These are phyloP conservation scores for Uromyces viciae-fabae DNA, from an alignment of 1,284 basidiomycete species.

Conservation along the genomic window DNA sequence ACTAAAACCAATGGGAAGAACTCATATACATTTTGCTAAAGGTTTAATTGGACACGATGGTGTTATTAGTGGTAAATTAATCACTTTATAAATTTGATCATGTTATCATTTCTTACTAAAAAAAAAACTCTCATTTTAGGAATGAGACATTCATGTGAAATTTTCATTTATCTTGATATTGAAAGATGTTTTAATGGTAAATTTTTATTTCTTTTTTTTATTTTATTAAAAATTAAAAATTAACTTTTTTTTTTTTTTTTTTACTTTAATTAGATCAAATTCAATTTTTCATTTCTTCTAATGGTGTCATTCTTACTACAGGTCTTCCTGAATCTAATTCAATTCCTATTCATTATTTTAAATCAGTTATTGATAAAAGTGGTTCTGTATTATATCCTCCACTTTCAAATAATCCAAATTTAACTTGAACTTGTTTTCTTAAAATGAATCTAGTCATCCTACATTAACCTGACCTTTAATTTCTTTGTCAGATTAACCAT, in stretches of 20 bases:
- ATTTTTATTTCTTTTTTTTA: neutral
- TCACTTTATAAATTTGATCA: no score
- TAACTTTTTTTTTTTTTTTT: neutral
- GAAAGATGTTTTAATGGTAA: slow-evolving; percentile 36
- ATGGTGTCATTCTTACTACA: slow-evolving; percentile 76
- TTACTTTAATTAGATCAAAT: slow-evolving; percentile 61
- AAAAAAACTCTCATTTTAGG: slow-evolving; percentile 14
- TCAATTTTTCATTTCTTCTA: slow-evolving; percentile 69
- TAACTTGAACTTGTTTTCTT: no score
- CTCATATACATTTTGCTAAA: slow-evolving; percentile 83
- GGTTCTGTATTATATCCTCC: slow-evolving; percentile 17
- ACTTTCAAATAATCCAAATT: no score
- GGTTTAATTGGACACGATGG: slow-evolving; percentile 60
- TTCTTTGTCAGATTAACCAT: no score
- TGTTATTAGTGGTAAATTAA: slow-evolving; percentile 69
- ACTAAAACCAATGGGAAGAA: slow-evolving; percentile 75
- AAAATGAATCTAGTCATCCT: no score
- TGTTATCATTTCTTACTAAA: neutral
- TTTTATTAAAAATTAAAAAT: slow-evolving; percentile 57
- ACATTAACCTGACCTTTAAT: no score
- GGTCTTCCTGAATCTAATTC: slow-evolving; percentile 64
- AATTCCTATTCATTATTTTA: slow-evolving; percentile 62
- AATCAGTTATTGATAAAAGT: slow-evolving; percentile 58
- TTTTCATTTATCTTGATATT: slow-evolving; percentile 39
- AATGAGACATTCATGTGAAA: slow-evolving; percentile 28